Evolutionary conservation across 257 asterid genomes (phyloP).

Genomic region (Gardenia jasminoides): DNA sequence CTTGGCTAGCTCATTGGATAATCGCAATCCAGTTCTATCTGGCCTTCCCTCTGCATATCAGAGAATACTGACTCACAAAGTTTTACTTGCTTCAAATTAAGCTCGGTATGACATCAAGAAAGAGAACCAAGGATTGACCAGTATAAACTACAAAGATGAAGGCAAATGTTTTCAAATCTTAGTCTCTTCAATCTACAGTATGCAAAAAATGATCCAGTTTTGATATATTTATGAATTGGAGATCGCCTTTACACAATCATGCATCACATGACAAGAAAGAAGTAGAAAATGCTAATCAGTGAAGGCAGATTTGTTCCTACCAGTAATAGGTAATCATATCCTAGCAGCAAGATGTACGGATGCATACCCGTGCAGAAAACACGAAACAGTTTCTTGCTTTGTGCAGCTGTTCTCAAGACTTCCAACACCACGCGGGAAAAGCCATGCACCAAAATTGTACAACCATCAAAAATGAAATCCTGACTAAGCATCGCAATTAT

Average conservation of each 20-base stretch:
- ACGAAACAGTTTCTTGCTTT: slow-evolving; percentile 62
- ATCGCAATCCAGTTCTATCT: slow-evolving; percentile 74
- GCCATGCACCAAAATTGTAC: slow-evolving; percentile 94
- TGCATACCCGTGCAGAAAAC: slow-evolving; percentile 80
- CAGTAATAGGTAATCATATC: no score
- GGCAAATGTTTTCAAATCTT: background rate
- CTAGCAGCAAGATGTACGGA: slow-evolving; percentile 1
- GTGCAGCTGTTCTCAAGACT: slow-evolving; percentile 75
- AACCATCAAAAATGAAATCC: slow-evolving; percentile 87
- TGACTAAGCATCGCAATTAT: slow-evolving; percentile 84
- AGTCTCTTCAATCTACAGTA: background rate
- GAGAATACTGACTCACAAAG: slow-evolving; percentile 5
- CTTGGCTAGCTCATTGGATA: slow-evolving; percentile 83
- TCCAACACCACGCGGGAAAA: slow-evolving; percentile 89
- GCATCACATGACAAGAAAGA: background rate
- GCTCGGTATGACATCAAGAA: background rate
- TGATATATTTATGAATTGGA: background rate
- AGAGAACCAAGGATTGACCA: background rate
- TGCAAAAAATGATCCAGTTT: background rate
- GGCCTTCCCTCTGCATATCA: slow-evolving; percentile 88
- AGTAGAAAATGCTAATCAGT: background rate
- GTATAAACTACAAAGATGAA: background rate
- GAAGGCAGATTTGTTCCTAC: background rate
- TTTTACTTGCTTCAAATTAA: background rate
- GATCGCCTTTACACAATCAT: slow-evolving; percentile 9